Evolutionary conservation across 208 protist genomes (phyloP), one percentile per base, ranked within the genome.

Genomic region (Leishmania lainsoni): DNA sequence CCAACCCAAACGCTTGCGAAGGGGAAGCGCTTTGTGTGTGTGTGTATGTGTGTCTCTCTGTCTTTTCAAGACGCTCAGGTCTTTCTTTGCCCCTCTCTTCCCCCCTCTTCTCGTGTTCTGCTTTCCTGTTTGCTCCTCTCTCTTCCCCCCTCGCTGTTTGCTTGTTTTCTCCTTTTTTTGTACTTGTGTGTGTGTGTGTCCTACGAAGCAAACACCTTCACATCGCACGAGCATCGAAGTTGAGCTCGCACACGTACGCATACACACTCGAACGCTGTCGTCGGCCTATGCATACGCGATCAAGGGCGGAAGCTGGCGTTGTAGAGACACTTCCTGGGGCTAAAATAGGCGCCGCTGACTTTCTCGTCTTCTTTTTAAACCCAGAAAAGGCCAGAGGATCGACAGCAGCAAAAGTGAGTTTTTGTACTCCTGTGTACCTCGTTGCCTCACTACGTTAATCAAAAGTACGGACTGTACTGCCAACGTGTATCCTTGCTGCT

Each of bases 401-500:
- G 22, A 48, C 66, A 22, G 35, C 66, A 49, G 5, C 66, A 71
- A 12, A 22, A 20, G 29, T 20, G 5, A 48, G 35, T 26, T n/a
- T n/a, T 22, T 49, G 66, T n/a, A 49, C 20, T 49, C 16, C n/a
- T 42, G 3, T 71, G 22, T 35, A 48, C 32, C 14, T n/a, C 26
- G 51, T 54, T 52, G 42, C 48, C 52, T 8, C 61, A 68, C 26
- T 52, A 45, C 69, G 29, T 52, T 29, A 12, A 3, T 20, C 26
- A 48, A 73, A 45, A 54, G 45, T 45, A 29, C 69, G 54, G 45
- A 8, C 45, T 73, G 4, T 51, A 16, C 52, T 56, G 45, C 32
- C 42, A 32, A 52, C 29, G 49, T 70, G 54, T 81, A 32, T 42
- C 29, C n/a, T 58, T 35, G 14, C 22, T 48, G 29, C 78, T 81